Evolutionary conservation across 176 grass and related monocot genomes (phyloP), one percentile per base, ranked within the genome.

Genomic region (Avena insularis): DNA sequence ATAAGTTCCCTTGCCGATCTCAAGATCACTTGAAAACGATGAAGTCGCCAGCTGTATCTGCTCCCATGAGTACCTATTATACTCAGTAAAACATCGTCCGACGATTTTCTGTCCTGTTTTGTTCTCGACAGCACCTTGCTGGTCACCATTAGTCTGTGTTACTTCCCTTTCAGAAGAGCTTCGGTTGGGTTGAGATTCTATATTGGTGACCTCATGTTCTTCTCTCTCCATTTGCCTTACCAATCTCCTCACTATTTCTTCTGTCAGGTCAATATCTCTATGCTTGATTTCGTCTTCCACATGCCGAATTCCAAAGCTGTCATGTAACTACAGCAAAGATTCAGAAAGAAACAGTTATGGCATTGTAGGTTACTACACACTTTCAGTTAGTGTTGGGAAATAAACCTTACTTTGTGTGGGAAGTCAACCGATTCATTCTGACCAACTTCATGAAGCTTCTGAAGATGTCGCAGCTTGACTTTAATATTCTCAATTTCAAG

Each of bases 1-100:
- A 87, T 93, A 93, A 17, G 97, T 85, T 12, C 97, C 97, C 84
- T 75, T 85, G 56, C 97, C 97, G 12, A 99, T 90, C 79, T 89
- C 91, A 69, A 86, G 87, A 82, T 80, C 71, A 78, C 50, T 62
- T 17, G 92, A 96, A 79, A 99, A 93, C 47, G 86, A 90, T 49
- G 86, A 94, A 27, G 97, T 99, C 0, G 90, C 93, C 78, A 71
- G 82, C 54, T 90, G 80, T 78, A 96, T 94, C 27, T 99, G 94
- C 49, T 99, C 91, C 97, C 97, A 96, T 35, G 89, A 84, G 58
- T 94, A 99, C 79, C 84, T 88, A 53, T 87, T 86, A 36, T 89
- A 88, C 9, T 89, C 51, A 4, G 31, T 63, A 71, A 86, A 71
- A 89, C 46, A 36, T 12, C 8, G 12, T 64, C 71, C 56, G 0